Conservation (phyloP, 495 filamentous ascomycete genomes). For the Penicillium atrosanguineum region DNA sequence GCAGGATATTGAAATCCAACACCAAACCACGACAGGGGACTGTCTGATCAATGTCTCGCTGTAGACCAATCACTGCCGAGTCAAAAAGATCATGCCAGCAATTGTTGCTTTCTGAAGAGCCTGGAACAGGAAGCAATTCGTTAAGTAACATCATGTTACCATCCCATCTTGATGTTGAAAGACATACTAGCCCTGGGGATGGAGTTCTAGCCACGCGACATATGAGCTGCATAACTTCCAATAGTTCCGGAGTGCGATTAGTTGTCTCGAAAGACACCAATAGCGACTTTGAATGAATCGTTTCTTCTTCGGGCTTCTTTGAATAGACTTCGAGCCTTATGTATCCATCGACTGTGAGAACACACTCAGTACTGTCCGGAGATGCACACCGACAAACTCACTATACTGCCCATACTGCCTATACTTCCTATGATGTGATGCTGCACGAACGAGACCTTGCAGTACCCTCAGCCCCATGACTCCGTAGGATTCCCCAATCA, state of each 20-base stretch:
- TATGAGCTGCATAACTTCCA: background rate
- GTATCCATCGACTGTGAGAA: background rate
- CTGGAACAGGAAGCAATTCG: background rate
- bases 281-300: too few relatives aligned
- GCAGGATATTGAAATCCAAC: constrained; percentile 5
- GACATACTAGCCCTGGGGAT: too few relatives aligned
- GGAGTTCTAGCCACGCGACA: background rate
- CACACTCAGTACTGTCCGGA: background rate
- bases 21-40: too few relatives aligned
- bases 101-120: too few relatives aligned
- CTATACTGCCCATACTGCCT: background rate
- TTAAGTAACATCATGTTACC: too few relatives aligned
- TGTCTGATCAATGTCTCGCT: background rate
- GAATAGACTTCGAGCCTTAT: background rate
- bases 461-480: background rate
- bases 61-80: constrained; percentile 1
- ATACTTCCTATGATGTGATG: background rate
- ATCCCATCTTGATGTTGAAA: too few relatives aligned
- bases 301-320: too few relatives aligned
- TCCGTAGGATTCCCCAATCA: background rate
- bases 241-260: background rate
- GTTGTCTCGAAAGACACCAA: background rate
- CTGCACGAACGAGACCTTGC: background rate
- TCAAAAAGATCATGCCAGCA: background rate
- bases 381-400: background rate